A percentile compares a stretch with the other conserved stretches of the same genome.
These are phyloP conservation scores for Boletus pseudo-olivaceus DNA, from an alignment of 768 basidiomycete species.

Conservation along the genomic window DNA sequence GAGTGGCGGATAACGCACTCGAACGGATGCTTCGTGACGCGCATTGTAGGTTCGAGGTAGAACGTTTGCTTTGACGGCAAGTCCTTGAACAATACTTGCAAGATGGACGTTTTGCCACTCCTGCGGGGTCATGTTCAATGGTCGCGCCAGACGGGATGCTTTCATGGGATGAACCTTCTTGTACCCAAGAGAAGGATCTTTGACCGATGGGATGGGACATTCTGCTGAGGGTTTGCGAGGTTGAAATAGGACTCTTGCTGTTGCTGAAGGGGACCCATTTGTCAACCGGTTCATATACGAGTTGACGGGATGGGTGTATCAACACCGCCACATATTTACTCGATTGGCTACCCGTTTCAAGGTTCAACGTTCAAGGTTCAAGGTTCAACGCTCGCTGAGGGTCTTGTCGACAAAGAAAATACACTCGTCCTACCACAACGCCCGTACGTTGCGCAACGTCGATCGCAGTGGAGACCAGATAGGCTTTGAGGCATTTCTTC, in stretches of 20 bases:
- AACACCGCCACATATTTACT: conserved; percentile 5
- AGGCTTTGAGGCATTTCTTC: not conserved
- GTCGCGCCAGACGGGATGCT: not conserved
- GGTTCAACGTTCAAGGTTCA: too few species aligned
- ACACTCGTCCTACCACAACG: not conserved
- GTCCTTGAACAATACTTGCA: conserved; percentile 87
- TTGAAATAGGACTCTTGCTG: conserved; percentile 13
- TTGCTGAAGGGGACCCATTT: conserved; percentile 6
- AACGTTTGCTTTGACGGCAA: conserved; percentile 81
- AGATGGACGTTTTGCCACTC: conserved; percentile 89
- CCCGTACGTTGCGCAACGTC: not conserved
- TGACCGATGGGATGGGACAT: conserved; percentile 38
- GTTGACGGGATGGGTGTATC: not conserved
- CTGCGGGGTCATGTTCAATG: conserved; percentile 37
- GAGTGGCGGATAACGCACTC: conserved; percentile 57
- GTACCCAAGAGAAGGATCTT: conserved; percentile 73
- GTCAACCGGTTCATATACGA: not conserved
- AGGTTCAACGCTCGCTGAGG: not conserved
- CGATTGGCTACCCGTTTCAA: not conserved
- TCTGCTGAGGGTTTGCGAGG: conserved; percentile 6
- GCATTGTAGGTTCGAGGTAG: conserved; percentile 84
- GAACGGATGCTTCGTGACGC: conserved; percentile 67
- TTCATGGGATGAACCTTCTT: conserved; percentile 45
- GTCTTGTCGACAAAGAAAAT: not conserved
- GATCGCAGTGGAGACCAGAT: not conserved